These are phyloP conservation scores for Xylaria nigripes DNA, from an alignment of 495 filamentous ascomycete genomes.

Conservation along the genomic window DNA sequence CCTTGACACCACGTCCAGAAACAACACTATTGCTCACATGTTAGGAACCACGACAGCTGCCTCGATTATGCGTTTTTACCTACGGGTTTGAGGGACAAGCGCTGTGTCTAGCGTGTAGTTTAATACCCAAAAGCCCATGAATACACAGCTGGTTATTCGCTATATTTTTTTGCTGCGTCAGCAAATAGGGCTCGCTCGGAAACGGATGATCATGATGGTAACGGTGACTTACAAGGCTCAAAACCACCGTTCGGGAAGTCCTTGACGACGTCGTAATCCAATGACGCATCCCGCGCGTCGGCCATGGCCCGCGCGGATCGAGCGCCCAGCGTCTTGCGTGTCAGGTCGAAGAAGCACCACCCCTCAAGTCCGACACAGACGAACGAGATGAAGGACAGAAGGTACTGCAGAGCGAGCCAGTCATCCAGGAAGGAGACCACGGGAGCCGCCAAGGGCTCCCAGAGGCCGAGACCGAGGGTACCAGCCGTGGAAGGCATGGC, in stretches of 20 bases:
- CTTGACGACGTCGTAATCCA: conserved; percentile 14
- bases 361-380: conserved; percentile 14
- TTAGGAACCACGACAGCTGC: neutral
- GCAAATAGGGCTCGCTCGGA: neutral
- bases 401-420: conserved; percentile 12
- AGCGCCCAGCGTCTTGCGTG: conserved; percentile 14
- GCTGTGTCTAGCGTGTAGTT: conserved; percentile 5
- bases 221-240: conserved; percentile 8
- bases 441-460: conserved; percentile 9
- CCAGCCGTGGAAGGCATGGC: conserved; percentile 14
- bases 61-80: neutral
- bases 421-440: conserved; percentile 2
- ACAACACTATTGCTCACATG: neutral
- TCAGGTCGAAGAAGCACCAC: conserved; percentile 15
- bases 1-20: conserved; percentile 1
- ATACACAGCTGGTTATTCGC: conserved; percentile 16
- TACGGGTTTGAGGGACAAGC: conserved; percentile 9
- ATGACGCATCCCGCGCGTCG: conserved; percentile 11
- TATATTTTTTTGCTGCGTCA: neutral
- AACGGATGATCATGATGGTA: neutral
- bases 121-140: conserved; percentile 13
- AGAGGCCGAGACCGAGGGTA: conserved; percentile 10
- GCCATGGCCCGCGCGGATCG: conserved; percentile 10
- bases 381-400: conserved; percentile 13
- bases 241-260: conserved; percentile 12